Conservation (phyloP, 2,329 filamentous ascomycete genomes). For the Neopestalotiopsis rosae region DNA sequence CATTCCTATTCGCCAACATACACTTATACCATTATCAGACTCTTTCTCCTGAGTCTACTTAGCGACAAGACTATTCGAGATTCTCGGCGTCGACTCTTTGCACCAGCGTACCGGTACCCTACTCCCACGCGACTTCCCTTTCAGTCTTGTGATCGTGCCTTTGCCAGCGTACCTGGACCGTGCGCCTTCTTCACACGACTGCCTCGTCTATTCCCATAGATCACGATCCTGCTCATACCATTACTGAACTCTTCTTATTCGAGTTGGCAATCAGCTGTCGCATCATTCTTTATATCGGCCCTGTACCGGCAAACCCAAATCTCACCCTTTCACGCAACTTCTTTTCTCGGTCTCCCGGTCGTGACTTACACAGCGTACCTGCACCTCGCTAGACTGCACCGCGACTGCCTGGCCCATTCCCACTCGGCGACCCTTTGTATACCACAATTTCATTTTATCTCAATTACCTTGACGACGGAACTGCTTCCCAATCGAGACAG, state of each 20-base stretch:
- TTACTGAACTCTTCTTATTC: neutral
- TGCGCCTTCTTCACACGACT: neutral
- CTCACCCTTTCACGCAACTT: neutral
- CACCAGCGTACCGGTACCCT: too few relatives aligned
- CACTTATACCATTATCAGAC: too few relatives aligned
- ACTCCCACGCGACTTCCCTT: too few relatives aligned
- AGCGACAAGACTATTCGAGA: too few relatives aligned
- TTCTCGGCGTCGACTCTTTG: too few relatives aligned
- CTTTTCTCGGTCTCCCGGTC: neutral
- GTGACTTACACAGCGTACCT: neutral
- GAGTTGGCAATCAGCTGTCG: neutral
- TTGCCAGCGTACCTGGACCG: neutral
- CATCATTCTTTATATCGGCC: neutral
- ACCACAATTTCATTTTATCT: neutral
- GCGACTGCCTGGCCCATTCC: too few relatives aligned
- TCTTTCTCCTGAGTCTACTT: too few relatives aligned
- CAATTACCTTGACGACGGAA: neutral
- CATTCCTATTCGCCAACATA: too few relatives aligned
- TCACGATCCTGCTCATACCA: neutral
- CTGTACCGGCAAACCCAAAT: neutral
- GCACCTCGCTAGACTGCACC: neutral
- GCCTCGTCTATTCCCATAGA: neutral
- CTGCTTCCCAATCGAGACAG: neutral
- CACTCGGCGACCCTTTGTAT: too few relatives aligned
- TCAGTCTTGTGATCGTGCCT: neutral